These are phyloP conservation scores for Oxytropis ochrocephala DNA, from an alignment of 306 rosid genomes.

Conservation along the genomic window DNA sequence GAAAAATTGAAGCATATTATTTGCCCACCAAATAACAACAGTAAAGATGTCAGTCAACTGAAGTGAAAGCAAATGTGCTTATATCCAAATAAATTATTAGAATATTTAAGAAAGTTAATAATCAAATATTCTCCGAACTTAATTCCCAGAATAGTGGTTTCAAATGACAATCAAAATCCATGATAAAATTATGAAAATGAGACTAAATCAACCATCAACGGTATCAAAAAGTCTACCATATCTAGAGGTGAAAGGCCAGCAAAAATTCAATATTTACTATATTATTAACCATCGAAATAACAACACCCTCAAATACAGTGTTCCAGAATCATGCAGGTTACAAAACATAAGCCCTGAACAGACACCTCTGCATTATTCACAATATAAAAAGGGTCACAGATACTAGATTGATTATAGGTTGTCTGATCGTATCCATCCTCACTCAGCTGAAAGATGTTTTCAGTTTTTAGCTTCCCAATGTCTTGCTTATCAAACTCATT, in stretches of 20 bases:
- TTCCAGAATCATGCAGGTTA: not conserved
- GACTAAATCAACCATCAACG: not conserved
- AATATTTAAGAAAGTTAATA: not conserved
- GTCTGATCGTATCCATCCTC: conserved; percentile 1
- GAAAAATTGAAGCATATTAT: not conserved
- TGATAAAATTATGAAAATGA: not conserved
- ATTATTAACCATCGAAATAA: not conserved
- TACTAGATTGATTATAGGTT: not conserved
- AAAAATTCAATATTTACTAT: conserved; percentile 1
- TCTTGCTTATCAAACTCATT: not conserved
- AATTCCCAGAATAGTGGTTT: not conserved
- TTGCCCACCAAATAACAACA: not conserved
- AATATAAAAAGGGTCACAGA: not conserved
- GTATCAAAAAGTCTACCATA: conserved; percentile 3
- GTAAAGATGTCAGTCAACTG: not conserved
- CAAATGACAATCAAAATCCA: not conserved
- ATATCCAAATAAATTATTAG: not conserved
- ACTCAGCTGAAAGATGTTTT: not conserved
- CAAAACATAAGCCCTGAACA: not conserved
- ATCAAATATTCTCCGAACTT: not conserved
- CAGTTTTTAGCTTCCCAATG: conserved; percentile 1
- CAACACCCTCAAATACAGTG: not conserved
- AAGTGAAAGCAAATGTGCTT: conserved; percentile 2
- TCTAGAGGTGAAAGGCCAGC: not conserved
- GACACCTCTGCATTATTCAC: conserved; percentile 1